Evolutionary conservation across 2,329 filamentous ascomycete genomes (phyloP).

Genomic region (Celoporthe dispersa): DNA sequence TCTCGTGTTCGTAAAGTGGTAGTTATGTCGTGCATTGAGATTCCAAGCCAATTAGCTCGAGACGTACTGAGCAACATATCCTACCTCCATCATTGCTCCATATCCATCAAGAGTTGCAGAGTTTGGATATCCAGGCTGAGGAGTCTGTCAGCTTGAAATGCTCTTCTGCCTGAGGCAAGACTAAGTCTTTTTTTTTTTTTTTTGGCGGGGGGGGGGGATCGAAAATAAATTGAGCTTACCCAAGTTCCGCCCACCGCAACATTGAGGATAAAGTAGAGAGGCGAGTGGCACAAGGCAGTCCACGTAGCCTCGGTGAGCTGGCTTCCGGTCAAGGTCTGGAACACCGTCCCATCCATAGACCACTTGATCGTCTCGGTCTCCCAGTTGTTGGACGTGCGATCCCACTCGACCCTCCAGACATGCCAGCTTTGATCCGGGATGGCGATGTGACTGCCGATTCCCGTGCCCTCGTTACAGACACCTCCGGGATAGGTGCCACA

Average conservation of each 20-base stretch:
- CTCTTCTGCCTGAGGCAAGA: background rate
- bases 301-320: constrained; percentile 48
- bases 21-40: background rate
- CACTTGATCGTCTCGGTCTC: constrained; percentile 52
- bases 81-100: constrained; percentile 39
- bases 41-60: background rate
- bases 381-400: constrained; percentile 51
- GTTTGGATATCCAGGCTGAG: constrained; percentile 38
- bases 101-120: constrained; percentile 35
- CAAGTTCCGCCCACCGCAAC: constrained; percentile 40
- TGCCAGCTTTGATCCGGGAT: constrained; percentile 55
- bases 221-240: constrained; percentile 33
- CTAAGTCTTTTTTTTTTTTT: no score
- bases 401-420: constrained; percentile 52
- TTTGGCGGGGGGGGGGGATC: background rate
- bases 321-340: constrained; percentile 48
- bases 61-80: constrained; percentile 35
- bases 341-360: constrained; percentile 50
- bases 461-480: constrained; percentile 52
- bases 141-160: background rate
- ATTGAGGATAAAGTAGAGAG: constrained; percentile 37
- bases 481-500: constrained; percentile 44
- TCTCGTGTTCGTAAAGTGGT: background rate
- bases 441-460: constrained; percentile 41
- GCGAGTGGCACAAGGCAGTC: constrained; percentile 40